Conservation (phyloP, 73 alveolate genomes). For the Tetrahymena malaccensis region DNA sequence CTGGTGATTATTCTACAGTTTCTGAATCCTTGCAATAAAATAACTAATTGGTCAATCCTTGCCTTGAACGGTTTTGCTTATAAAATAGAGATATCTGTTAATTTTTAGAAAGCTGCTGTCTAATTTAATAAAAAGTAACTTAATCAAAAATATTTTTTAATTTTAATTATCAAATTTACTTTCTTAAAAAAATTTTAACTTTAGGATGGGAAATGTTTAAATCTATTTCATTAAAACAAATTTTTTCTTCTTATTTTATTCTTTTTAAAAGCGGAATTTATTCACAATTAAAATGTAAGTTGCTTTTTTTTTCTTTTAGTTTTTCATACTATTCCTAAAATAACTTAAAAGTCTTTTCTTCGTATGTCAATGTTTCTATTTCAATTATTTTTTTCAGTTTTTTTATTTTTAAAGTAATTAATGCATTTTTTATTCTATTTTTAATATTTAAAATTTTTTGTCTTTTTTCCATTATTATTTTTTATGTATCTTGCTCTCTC, state of each 20-base stretch:
- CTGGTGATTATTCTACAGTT: neutral
- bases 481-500: neutral
- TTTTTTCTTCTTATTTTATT: neutral
- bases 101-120: neutral
- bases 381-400: neutral
- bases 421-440: neutral
- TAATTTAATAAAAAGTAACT: too few species aligned
- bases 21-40: neutral
- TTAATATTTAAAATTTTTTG: too few species aligned
- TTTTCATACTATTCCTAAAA: neutral
- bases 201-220: neutral
- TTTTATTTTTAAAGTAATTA: neutral
- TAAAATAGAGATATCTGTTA: neutral
- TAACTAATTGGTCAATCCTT: neutral
- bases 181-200: neutral
- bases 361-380: neutral
- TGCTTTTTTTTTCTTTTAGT: neutral
- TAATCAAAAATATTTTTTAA: too few species aligned
- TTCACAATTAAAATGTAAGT: too few species aligned
- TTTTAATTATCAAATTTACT: neutral
- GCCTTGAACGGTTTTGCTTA: neutral
- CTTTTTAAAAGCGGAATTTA: neutral
- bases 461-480: neutral
- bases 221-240: neutral
- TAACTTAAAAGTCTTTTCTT: neutral